These are phyloP conservation scores for Hygrophorus pudorinus DNA, from an alignment of 768 basidiomycete species.

Conservation along the genomic window DNA sequence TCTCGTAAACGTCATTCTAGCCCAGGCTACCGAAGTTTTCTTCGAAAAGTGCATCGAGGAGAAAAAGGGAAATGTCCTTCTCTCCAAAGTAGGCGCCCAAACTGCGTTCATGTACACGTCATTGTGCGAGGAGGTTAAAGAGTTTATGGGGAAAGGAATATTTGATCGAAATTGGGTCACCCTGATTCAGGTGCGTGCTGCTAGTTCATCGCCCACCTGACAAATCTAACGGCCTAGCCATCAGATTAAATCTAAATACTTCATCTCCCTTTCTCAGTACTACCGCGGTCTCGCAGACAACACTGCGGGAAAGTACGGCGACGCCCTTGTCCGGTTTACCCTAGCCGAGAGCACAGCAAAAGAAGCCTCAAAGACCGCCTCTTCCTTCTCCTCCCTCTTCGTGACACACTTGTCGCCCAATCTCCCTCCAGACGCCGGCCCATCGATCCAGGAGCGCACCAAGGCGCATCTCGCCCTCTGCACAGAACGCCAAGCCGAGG, in stretches of 20 bases:
- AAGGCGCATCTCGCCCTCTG: constrained; percentile 76
- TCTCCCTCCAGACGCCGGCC: constrained; percentile 77
- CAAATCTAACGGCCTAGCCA: constrained; percentile 2
- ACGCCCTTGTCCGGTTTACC: constrained; percentile 69
- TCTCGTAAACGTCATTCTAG: constrained; percentile 76
- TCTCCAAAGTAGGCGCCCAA: constrained; percentile 79
- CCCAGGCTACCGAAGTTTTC: constrained; percentile 94
- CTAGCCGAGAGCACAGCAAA: constrained; percentile 74
- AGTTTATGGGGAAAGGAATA: constrained; percentile 93
- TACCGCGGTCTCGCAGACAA: constrained; percentile 75
- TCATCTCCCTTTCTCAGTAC: constrained; percentile 79
- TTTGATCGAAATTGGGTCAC: constrained; percentile 93
- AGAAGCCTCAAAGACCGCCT: constrained; percentile 65
- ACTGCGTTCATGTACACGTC: constrained; percentile 72
- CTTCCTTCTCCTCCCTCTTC: constrained; percentile 63
- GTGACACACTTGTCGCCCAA: constrained; percentile 65
- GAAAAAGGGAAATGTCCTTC: constrained; percentile 73
- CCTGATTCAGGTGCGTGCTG: constrained; percentile 55
- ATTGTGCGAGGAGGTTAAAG: constrained; percentile 88
- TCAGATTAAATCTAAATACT: constrained; percentile 88
- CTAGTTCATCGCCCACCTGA: not conserved
- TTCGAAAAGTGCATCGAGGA: constrained; percentile 91
- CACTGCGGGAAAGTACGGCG: constrained; percentile 73
- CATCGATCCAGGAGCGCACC: constrained; percentile 70
- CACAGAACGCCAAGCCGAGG: constrained; percentile 64